Evolutionary conservation across 805 yeast genomes (phyloP).

Genomic region (Saccharomycopsis vini): DNA sequence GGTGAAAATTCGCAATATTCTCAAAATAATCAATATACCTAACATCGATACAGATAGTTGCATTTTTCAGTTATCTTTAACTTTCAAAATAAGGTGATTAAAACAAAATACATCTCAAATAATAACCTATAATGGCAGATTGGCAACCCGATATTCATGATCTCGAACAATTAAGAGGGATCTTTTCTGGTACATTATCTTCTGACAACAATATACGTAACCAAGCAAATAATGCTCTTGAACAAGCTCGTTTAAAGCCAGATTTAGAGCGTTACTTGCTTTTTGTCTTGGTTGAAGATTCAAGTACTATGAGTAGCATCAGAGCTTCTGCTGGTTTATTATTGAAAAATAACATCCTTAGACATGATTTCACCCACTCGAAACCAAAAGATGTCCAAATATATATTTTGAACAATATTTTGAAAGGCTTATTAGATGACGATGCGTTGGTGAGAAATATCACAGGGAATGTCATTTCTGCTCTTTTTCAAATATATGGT

Average conservation of each 20-base stretch:
- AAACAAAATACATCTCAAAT: too few relatives aligned
- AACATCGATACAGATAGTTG: too few relatives aligned
- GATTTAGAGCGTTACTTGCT: conserved; percentile 78
- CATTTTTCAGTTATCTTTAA: too few relatives aligned
- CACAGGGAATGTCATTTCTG: conserved; percentile 83
- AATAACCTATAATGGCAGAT: not conserved
- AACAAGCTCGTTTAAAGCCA: conserved; percentile 58
- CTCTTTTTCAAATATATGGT: conserved; percentile 62
- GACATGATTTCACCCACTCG: conserved; percentile 23
- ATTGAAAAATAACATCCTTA: conserved; percentile 66
- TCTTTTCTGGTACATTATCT: conserved; percentile 67
- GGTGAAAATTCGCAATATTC: too few relatives aligned
- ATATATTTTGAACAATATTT: conserved; percentile 29
- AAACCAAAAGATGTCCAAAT: conserved; percentile 26
- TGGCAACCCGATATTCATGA: not conserved
- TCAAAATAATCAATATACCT: too few relatives aligned
- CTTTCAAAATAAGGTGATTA: too few relatives aligned
- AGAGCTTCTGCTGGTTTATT: conserved; percentile 86
- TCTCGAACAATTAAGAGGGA: conserved; percentile 19
- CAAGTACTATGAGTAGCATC: conserved; percentile 40
- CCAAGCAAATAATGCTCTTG: conserved; percentile 66
- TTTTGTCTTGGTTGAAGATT: conserved; percentile 52
- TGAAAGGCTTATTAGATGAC: conserved; percentile 42
- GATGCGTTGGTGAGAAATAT: conserved; percentile 69
- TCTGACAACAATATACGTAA: conserved; percentile 44